phyloP scores from a whole-genome alignment of 805 yeast species.

The Saturnispora serradocipensis region DNA sequence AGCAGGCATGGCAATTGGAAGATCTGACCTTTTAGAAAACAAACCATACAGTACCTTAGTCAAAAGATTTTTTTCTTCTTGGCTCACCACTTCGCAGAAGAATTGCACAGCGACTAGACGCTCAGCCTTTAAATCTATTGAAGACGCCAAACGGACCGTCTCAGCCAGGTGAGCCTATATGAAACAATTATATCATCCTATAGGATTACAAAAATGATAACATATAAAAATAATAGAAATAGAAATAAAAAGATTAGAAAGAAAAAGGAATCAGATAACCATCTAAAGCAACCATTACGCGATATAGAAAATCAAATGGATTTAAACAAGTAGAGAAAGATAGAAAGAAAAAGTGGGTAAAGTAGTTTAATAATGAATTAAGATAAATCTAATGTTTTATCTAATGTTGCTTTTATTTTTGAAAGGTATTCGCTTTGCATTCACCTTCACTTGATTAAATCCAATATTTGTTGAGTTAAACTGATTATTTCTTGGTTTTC shows the following conservation, averaged over 20 bases:
- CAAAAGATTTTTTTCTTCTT: not conserved
- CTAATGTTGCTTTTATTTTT: not conserved
- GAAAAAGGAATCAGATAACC: not conserved
- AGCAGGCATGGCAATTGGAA: not conserved
- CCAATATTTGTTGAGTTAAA: constrained; percentile 30
- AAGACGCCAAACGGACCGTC: not conserved
- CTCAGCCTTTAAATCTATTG: not conserved
- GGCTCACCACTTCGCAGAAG: not conserved
- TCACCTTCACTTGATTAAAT: constrained; percentile 22
- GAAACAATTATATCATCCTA: not conserved
- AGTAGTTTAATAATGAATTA: not conserved
- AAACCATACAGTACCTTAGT: not conserved
- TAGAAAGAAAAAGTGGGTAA: not conserved
- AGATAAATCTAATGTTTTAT: not conserved
- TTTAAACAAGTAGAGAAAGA: not conserved
- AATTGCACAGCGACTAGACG: not conserved
- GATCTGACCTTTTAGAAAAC: not conserved
- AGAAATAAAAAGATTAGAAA: not conserved
- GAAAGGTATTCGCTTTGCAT: not conserved
- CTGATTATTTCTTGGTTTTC: constrained; percentile 31
- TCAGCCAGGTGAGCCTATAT: not conserved
- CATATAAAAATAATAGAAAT: not conserved
- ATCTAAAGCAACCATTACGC: not conserved
- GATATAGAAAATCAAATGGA: not conserved
- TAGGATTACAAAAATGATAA: not conserved